These are phyloP conservation scores for Moricandia moricandioides DNA, from an alignment of 345 rosid genomes.

Conservation along the genomic window DNA sequence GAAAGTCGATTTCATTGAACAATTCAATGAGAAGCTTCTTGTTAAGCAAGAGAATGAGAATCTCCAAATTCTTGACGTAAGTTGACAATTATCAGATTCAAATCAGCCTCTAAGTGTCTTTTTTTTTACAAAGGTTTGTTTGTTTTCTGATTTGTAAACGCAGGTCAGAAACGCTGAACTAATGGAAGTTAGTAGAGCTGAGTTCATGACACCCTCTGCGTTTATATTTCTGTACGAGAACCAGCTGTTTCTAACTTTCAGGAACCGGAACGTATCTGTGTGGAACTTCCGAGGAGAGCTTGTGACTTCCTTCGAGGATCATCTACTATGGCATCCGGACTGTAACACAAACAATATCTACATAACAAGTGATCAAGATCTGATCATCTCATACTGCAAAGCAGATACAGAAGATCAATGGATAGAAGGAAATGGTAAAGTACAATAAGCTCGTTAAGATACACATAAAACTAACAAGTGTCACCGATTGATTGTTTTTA, in stretches of 20 bases:
- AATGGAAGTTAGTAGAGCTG: conserved; percentile 72
- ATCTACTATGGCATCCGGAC: conserved; percentile 90
- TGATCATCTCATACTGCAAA: conserved; percentile 94
- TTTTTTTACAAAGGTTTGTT: not conserved
- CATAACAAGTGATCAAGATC: conserved; percentile 95
- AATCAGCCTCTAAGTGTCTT: not conserved
- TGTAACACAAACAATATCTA: conserved; percentile 94
- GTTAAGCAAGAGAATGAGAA: conserved; percentile 96
- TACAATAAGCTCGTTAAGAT: not conserved
- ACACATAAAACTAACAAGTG: not conserved
- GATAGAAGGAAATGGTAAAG: conserved; percentile 79
- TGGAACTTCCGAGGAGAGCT: conserved; percentile 98
- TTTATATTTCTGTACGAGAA: conserved; percentile 90
- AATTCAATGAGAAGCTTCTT: conserved; percentile 95
- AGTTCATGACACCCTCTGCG: conserved; percentile 94
- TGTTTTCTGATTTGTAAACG: not conserved
- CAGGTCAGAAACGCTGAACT: conserved; percentile 75
- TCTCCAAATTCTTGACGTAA: conserved; percentile 93
- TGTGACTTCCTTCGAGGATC: conserved; percentile 96
- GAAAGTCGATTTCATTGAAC: conserved; percentile 96
- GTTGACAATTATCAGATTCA: conserved; percentile 33
- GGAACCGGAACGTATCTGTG: conserved; percentile 77
- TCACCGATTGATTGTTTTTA: conserved; percentile 7
- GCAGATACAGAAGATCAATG: conserved; percentile 86
- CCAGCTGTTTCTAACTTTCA: conserved; percentile 88